Evolutionary conservation across 2,329 filamentous ascomycete species (phyloP).

Genomic region (Didymellaceae sp.): DNA sequence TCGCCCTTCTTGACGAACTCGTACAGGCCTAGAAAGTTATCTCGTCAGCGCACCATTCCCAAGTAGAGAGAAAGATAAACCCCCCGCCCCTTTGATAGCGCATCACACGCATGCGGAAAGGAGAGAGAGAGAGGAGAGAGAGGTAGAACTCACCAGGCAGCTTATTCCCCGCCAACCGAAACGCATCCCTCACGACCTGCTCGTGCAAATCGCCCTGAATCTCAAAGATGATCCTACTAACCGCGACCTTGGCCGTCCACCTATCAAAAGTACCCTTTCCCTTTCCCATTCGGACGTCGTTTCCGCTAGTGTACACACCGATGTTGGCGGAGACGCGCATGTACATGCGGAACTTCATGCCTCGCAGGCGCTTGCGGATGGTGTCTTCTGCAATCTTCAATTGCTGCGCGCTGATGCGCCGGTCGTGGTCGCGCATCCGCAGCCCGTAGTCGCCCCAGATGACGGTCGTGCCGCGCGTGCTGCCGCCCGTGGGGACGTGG

Average conservation of each 20-base stretch:
- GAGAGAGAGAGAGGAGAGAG: too few species aligned
- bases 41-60: slow-evolving; percentile 18
- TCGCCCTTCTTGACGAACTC: slow-evolving; percentile 96
- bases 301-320: slow-evolving; percentile 93
- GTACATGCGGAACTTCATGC: slow-evolving; percentile 90
- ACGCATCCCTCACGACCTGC: slow-evolving; percentile 90
- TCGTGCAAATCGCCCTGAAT: slow-evolving; percentile 92
- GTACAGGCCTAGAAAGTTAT: slow-evolving; percentile 69
- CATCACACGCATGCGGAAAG: too few species aligned
- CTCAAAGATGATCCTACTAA: slow-evolving; percentile 92
- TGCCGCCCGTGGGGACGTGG: slow-evolving; percentile 88
- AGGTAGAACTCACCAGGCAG: slow-evolving; percentile 74
- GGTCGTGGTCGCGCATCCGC: slow-evolving; percentile 91
- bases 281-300: slow-evolving; percentile 98
- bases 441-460: slow-evolving; percentile 96
- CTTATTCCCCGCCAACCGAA: slow-evolving; percentile 92
- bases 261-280: slow-evolving; percentile 97
- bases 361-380: slow-evolving; percentile 85
- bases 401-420: slow-evolving; percentile 84
- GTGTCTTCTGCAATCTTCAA: slow-evolving; percentile 92
- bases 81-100: too few species aligned
- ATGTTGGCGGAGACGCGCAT: slow-evolving; percentile 91
- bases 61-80: too few species aligned
- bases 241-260: slow-evolving; percentile 88
- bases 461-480: slow-evolving; percentile 89